Conservation (phyloP, 495 filamentous ascomycete genomes). For the Xylaria venustula region DNA sequence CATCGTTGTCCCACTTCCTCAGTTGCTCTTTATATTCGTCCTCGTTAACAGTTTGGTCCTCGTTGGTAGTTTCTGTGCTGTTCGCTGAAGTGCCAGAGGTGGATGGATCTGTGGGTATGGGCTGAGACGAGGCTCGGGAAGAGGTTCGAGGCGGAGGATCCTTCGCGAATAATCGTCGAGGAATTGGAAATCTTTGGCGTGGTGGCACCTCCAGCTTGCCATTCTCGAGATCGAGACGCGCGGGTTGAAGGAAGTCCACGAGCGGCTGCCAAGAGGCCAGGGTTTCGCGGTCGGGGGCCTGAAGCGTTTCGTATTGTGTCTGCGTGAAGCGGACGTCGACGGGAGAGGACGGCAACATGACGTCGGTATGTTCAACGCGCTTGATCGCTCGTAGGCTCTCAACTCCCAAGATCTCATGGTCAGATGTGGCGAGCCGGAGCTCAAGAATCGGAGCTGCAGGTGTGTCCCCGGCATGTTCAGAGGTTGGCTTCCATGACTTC, state of each 20-base stretch:
- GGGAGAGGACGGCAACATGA: conserved; percentile 34
- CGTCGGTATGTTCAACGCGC: conserved; percentile 18
- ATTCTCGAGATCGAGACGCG: conserved; percentile 32
- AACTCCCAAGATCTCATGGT: conserved; percentile 20
- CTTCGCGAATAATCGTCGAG: conserved; percentile 22
- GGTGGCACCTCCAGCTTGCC: conserved; percentile 39
- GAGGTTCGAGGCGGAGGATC: background rate
- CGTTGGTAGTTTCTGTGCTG: too few relatives aligned
- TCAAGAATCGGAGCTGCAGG: conserved; percentile 34
- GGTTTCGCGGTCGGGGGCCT: conserved; percentile 10
- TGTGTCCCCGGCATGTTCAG: background rate
- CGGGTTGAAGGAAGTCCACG: conserved; percentile 34
- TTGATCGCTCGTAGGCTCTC: conserved; percentile 23
- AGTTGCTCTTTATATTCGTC: too few relatives aligned
- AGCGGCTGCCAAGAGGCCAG: conserved; percentile 28
- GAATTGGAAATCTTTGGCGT: conserved; percentile 36
- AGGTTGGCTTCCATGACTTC: background rate
- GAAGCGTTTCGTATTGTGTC: conserved; percentile 27
- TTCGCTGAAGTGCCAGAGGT: too few relatives aligned
- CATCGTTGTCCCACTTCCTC: too few relatives aligned
- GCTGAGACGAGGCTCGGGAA: background rate
- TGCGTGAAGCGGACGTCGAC: conserved; percentile 44
- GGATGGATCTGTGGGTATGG: too few relatives aligned
- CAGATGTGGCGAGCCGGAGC: conserved; percentile 33
- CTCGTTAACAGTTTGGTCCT: too few relatives aligned